phyloP scores from a whole-genome alignment of 1,284 basidiomycete species.

The Fomitopsis betulina region DNA sequence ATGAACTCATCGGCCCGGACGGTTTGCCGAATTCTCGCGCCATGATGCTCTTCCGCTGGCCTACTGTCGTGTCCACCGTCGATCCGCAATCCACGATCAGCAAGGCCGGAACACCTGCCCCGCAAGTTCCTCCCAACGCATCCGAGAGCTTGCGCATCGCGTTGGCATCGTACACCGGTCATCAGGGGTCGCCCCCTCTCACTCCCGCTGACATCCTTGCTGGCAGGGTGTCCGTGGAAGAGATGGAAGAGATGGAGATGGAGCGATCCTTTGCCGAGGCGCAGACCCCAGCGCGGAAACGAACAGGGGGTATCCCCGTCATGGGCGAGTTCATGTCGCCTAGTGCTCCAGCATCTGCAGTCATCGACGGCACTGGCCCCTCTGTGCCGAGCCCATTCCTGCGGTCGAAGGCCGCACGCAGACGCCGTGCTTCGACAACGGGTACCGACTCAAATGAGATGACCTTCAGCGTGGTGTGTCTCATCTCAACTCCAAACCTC shows the following conservation, averaged over 20 bases:
- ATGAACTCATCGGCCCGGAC: slow-evolving; percentile 69
- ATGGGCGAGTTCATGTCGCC: slow-evolving; percentile 51
- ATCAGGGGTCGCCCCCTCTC: slow-evolving; percentile 35
- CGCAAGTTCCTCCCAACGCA: slow-evolving; percentile 12
- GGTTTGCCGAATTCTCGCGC: slow-evolving; percentile 69
- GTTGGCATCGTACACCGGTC: slow-evolving; percentile 26
- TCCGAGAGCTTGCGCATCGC: slow-evolving; percentile 26
- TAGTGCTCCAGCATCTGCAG: slow-evolving; percentile 37
- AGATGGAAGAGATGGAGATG: slow-evolving; percentile 37
- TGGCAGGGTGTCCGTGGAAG: slow-evolving; percentile 44
- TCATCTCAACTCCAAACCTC: neutral
- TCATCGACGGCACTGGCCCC: slow-evolving; percentile 53
- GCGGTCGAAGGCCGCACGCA: slow-evolving; percentile 16
- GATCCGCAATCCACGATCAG: slow-evolving; percentile 70
- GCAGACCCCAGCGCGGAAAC: slow-evolving; percentile 13
- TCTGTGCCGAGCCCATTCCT: slow-evolving; percentile 67
- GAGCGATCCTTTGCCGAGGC: slow-evolving; percentile 30
- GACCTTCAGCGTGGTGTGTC: neutral
- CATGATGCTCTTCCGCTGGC: slow-evolving; percentile 65
- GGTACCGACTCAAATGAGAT: neutral
- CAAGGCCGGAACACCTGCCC: slow-evolving; percentile 29
- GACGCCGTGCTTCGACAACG: slow-evolving; percentile 14
- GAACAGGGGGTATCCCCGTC: slow-evolving; percentile 32
- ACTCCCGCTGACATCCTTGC: slow-evolving; percentile 63
- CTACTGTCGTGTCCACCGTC: slow-evolving; percentile 58